phyloP scores from a whole-genome alignment of 1,284 basidiomycete species.

The Leccinum solheimii region DNA sequence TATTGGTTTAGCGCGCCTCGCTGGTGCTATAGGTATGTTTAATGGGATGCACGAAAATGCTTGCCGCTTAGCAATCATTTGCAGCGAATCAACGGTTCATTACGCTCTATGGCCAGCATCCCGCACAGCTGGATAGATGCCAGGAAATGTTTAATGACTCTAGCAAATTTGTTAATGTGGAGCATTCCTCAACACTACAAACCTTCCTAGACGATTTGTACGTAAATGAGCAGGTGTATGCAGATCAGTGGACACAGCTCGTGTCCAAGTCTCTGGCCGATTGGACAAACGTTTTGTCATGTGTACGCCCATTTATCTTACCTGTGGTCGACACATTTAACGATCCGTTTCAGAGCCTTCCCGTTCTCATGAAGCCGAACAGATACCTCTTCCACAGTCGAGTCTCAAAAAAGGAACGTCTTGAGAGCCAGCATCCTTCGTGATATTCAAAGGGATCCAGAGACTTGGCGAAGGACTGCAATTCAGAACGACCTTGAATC shows the following conservation, averaged over 20 bases:
- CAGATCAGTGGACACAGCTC: slow-evolving; percentile 35
- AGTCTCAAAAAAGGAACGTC: background rate
- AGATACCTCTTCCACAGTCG: too few species aligned
- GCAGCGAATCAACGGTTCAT: slow-evolving; percentile 32
- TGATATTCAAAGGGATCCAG: too few species aligned
- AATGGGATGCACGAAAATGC: background rate
- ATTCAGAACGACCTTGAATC: too few species aligned
- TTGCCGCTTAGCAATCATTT: background rate
- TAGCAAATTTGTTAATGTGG: slow-evolving; percentile 28
- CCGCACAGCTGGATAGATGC: slow-evolving; percentile 33
- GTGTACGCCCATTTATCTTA: slow-evolving; percentile 18
- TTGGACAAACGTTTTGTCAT: slow-evolving; percentile 31
- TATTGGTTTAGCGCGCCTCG: slow-evolving; percentile 30
- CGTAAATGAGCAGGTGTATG: slow-evolving; percentile 36
- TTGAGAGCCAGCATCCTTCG: slow-evolving; percentile 27
- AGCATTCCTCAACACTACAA: slow-evolving; percentile 29
- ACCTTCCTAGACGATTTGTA: slow-evolving; percentile 30
- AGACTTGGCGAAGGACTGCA: too few species aligned
- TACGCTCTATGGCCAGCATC: slow-evolving; percentile 28
- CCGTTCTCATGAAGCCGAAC: slow-evolving; percentile 28
- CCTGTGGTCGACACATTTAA: slow-evolving; percentile 11
- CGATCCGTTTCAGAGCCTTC: slow-evolving; percentile 22
- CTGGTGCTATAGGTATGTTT: slow-evolving; percentile 25
- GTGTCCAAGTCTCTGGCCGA: slow-evolving; percentile 29
- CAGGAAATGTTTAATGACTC: slow-evolving; percentile 28